Evolutionary conservation across 345 rosid species (phyloP).

Genomic region (Aurinia saxatilis): DNA sequence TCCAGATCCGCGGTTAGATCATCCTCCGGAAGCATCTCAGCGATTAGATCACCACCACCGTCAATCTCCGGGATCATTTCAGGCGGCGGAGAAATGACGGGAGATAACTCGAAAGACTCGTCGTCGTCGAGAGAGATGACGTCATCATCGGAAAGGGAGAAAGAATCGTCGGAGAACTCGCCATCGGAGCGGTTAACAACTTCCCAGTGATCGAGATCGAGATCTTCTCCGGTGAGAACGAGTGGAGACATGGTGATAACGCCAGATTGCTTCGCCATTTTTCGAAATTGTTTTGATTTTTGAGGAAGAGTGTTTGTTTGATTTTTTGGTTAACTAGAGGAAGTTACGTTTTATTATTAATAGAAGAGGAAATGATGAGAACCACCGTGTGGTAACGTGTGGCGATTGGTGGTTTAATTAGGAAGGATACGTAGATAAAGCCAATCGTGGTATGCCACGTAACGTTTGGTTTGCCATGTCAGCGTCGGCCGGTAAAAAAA

Average conservation of each 20-base stretch:
- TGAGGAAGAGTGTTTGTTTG: conserved; percentile 3
- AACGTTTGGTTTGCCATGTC: neutral
- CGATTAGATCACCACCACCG: neutral
- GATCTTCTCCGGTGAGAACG: conserved; percentile 3
- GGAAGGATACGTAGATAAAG: conserved; percentile 1
- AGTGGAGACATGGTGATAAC: conserved; percentile 28
- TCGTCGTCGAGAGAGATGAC: conserved; percentile 24
- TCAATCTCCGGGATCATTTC: neutral
- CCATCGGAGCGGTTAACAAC: conserved; percentile 34
- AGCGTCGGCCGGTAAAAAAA: neutral
- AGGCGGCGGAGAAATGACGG: neutral
- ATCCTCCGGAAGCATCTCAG: neutral
- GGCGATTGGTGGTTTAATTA: conserved; percentile 5
- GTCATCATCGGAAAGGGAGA: conserved; percentile 27
- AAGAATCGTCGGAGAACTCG: conserved; percentile 33
- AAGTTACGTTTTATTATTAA: conserved; percentile 16
- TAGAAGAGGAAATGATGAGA: neutral
- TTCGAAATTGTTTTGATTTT: neutral
- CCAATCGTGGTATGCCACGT: conserved; percentile 20
- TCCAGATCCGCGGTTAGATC: conserved; percentile 10
- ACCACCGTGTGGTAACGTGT: conserved; percentile 7
- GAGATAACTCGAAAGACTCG: too few species aligned
- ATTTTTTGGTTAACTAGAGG: neutral
- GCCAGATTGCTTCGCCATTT: conserved; percentile 22
- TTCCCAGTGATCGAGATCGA: conserved; percentile 35